Base-by-base conservation (phyloP, 805 yeast species). In the Scheffersomyces coipomensis region DNA sequence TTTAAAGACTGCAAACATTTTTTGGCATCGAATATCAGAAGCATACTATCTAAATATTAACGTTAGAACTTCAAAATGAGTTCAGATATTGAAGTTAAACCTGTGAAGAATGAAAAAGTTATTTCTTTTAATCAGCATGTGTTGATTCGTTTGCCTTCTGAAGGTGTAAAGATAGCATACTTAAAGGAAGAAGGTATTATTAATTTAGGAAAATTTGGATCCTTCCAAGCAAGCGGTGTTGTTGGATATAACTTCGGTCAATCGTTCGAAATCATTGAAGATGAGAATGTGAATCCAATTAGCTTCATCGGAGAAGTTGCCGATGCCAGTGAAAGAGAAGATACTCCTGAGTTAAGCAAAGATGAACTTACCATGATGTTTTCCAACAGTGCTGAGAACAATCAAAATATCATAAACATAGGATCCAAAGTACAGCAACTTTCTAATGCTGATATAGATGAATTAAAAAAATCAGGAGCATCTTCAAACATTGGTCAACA, bases 131-230 rank as follows among this genome's bases (percentile, higher is more conserved):
- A 73, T 44, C 78, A 78, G 42, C 74, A 71, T 61, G 88, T 78
- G 8, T 62, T 91, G 51, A 60, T 93, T 26, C 75, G 84, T 38
- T 70, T 89, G 42, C 98, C 98, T 0, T 88, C 97, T 2, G 86
- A 82, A 37, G 85, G 86, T 40, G 60, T 81, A 53, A 83, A 87
- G 56, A 73, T 90, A 29, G 79, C 85, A n/a, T 79, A 82, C 49
- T 66, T 90, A 43, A 74, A 71, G 35, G 72, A 77, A 3, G 80
- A 76, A 23, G 79, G 83, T 0, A 58, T 75, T 9, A 74, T 93
- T 15, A 78, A 80, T 39, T 71, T 93, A 47, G 99, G 99, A 2
- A 91, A 93, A 58, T 93, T 91, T 62, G 99, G 99, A 15, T 71
- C 84, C 0, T 93, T 93, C 58, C 66, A 74, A 22, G 88, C 85